Base-by-base conservation (phyloP, 2,329 filamentous ascomycete species). In the Alternaria postmessia region DNA sequence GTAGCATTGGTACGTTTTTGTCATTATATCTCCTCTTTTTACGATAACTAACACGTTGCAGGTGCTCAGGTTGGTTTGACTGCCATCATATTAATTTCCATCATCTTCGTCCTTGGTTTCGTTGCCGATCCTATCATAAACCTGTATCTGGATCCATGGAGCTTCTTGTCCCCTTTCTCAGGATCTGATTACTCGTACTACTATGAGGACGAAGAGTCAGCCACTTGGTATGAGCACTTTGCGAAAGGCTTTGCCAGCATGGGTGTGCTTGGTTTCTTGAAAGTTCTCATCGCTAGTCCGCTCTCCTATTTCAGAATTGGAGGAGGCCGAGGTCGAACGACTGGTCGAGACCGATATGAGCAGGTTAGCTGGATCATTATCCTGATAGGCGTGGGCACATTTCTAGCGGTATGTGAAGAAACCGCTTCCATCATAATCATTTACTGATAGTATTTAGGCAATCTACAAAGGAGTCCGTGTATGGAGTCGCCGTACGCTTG, bases 81-180 rank as follows among this genome's bases (percentile, higher is more conserved):
- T 0, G 67, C 92, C 3, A 51, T 84, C 20, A 90, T 97, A 64
- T 86, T 97, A 65, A 58, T 93, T 36, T 63, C 89, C 43, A 85
- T 89, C 52, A 85, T 97, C 26, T 98, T 97, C 73, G 39, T 92
- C 0, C 87, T 98, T 57, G 95, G 95, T 42, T 98, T 97, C 72
- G 81, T 98, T 66, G 94, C 94, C 61, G 94, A 98, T 78, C 94
- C 94, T 1, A 92, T 98, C 61, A 90, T 98, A 77, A 92, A 93
- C 69, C 81, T 97, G 28, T 97, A 94, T 82, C 81, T 94, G 55
- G 93, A 97, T 73, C 93, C 93, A 0, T 80, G 80, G 65, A 73
- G 75, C 43, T 80, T 79, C 12, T 71, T 84, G 8, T 73, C 72
- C 30, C 77, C 77, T 5, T 77, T 74, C 63, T 66, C 63, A 9